Conservation (phyloP, 495 filamentous ascomycete genomes). For the Aspergillus carlsbadensis region DNA sequence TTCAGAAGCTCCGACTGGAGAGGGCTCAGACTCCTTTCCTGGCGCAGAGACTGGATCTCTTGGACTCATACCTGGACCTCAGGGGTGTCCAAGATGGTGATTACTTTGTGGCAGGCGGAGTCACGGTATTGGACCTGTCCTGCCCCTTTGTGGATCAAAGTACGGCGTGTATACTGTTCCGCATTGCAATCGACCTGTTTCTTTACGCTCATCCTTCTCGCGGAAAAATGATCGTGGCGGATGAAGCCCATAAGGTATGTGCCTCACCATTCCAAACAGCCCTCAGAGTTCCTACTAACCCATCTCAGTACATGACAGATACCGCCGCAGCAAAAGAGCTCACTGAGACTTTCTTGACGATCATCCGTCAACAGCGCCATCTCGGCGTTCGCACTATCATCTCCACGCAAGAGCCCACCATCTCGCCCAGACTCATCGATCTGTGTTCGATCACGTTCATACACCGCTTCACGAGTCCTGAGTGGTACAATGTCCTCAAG, state of each 20-base stretch:
- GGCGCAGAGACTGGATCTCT: constrained; percentile 37
- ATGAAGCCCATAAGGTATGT: constrained; percentile 59
- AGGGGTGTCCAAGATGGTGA: constrained; percentile 5
- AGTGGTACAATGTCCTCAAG: constrained; percentile 57
- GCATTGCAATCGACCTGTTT: constrained; percentile 63
- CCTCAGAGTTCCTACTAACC: neutral
- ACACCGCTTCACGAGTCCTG: constrained; percentile 71
- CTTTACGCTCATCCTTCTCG: constrained; percentile 44
- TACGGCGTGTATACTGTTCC: constrained; percentile 67
- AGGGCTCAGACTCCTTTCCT: constrained; percentile 32
- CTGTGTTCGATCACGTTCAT: constrained; percentile 73
- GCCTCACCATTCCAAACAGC: neutral
- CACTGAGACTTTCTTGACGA: constrained; percentile 61
- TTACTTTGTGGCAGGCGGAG: constrained; percentile 44
- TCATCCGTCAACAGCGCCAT: constrained; percentile 74
- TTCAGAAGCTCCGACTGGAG: constrained; percentile 22
- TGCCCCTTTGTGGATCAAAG: constrained; percentile 66
- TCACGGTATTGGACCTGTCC: constrained; percentile 73
- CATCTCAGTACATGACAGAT: constrained; percentile 47
- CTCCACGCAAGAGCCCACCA: constrained; percentile 77
- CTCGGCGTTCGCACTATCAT: constrained; percentile 64
- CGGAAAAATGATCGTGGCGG: constrained; percentile 53
- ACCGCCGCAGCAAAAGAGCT: constrained; percentile 46
- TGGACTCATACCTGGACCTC: constrained; percentile 45
- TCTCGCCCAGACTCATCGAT: constrained; percentile 65